Evolutionary conservation across 1,139 yeast genomes (phyloP).

Genomic region (Tardiomyces digboiensis): DNA sequence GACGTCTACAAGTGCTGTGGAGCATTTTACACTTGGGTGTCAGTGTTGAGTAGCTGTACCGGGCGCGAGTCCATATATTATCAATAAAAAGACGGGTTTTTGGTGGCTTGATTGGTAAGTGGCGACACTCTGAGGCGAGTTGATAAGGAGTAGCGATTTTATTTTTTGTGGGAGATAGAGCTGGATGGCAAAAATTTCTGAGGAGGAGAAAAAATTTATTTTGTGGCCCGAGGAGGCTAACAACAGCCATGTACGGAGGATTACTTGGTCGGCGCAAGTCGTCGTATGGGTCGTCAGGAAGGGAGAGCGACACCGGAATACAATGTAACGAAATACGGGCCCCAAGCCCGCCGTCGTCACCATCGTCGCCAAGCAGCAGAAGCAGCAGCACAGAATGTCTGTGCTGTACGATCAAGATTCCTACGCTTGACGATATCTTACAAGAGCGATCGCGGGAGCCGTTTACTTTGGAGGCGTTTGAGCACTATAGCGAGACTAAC

Average conservation of each 20-base stretch:
- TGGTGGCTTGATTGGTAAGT: no score
- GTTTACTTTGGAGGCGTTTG: constrained; percentile 20
- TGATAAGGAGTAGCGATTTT: no score
- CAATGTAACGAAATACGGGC: no score
- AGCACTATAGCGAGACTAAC: constrained; percentile 20
- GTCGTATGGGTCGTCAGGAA: background rate
- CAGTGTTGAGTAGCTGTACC: no score
- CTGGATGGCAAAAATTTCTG: no score
- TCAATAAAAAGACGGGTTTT: no score
- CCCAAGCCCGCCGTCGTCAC: background rate
- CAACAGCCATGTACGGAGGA: background rate
- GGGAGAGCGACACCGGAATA: background rate
- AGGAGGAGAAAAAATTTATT: no score
- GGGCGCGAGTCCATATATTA: no score
- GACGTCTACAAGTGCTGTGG: no score
- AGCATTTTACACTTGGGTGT: no score
- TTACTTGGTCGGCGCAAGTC: background rate
- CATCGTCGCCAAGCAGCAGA: background rate
- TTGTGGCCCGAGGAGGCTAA: background rate
- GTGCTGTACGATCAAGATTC: constrained; percentile 8
- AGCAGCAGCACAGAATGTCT: background rate
- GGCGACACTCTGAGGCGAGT: no score
- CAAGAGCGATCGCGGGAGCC: constrained; percentile 19
- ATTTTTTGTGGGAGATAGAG: no score
- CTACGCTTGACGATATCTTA: constrained; percentile 22